Evolutionary conservation across 371 early-diverging fungal genomes (phyloP).

Genomic region (Mucor mucedo): DNA sequence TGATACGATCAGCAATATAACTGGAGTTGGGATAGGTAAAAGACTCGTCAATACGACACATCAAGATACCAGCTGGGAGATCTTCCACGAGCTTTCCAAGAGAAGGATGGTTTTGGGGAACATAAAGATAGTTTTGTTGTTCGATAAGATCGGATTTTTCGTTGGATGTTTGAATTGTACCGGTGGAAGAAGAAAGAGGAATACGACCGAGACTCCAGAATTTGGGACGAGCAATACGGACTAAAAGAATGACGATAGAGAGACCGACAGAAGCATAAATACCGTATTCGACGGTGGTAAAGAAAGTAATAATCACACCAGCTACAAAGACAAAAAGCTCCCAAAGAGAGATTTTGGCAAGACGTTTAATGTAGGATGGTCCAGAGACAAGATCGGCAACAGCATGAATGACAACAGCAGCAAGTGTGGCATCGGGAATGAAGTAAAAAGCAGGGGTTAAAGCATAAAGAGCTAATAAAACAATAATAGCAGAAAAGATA

Average conservation of each 20-base stretch:
- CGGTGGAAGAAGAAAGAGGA: constrained; percentile 21
- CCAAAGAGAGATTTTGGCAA: constrained; percentile 56
- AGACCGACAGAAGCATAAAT: constrained; percentile 71
- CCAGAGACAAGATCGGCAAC: constrained; percentile 64
- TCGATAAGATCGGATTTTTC: constrained; percentile 18
- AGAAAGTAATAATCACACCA: constrained; percentile 68
- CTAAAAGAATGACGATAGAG: constrained; percentile 66
- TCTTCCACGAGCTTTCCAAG: constrained; percentile 39
- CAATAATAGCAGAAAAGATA: constrained; percentile 74
- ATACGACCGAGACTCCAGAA: constrained; percentile 52
- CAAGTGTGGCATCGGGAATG: constrained; percentile 78
- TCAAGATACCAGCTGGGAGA: constrained; percentile 61
- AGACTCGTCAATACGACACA: constrained; percentile 66
- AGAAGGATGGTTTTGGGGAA: constrained; percentile 45
- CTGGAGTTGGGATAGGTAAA: constrained; percentile 73
- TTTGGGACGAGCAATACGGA: constrained; percentile 75
- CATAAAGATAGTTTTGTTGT: constrained; percentile 44
- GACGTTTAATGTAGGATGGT: constrained; percentile 36
- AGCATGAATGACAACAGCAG: constrained; percentile 82
- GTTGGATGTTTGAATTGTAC: not conserved
- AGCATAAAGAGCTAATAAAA: constrained; percentile 79
- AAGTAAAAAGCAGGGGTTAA: constrained; percentile 85
- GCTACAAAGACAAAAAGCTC: constrained; percentile 55
- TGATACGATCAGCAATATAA: constrained; percentile 53
- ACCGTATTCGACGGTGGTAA: constrained; percentile 73